These are phyloP conservation scores for Cyberlindnera galapagoensis DNA, from an alignment of 805 yeast genomes.

Conservation along the genomic window DNA sequence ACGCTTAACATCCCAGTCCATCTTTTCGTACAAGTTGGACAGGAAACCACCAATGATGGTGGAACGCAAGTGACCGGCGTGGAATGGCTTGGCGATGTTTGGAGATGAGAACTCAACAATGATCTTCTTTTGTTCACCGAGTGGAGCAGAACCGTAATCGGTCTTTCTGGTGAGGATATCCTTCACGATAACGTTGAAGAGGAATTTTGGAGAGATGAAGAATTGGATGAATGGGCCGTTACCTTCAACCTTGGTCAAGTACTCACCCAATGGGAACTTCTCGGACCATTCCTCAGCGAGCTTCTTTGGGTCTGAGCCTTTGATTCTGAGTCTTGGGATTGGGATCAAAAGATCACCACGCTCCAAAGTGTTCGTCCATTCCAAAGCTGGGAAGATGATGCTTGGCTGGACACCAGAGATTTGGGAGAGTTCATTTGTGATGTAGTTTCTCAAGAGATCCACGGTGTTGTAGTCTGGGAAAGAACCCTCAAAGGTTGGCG, in stretches of 20 bases:
- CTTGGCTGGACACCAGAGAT: slow-evolving; percentile 66
- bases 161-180: slow-evolving; percentile 56
- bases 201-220: slow-evolving; percentile 61
- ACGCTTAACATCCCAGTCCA: slow-evolving; percentile 90
- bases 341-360: slow-evolving; percentile 93
- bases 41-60: slow-evolving; percentile 97
- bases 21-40: slow-evolving; percentile 79
- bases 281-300: slow-evolving; percentile 73
- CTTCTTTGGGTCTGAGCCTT: slow-evolving; percentile 72
- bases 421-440: slow-evolving; percentile 67
- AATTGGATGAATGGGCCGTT: slow-evolving; percentile 92
- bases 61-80: slow-evolving; percentile 97
- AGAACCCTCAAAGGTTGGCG: slow-evolving; percentile 48
- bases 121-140: slow-evolving; percentile 66
- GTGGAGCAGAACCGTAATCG: slow-evolving; percentile 65
- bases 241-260: slow-evolving; percentile 63
- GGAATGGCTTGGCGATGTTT: slow-evolving; percentile 98
- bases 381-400: slow-evolving; percentile 77
- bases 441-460: slow-evolving; percentile 86
- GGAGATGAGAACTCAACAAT: slow-evolving; percentile 94
- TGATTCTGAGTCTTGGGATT: slow-evolving; percentile 83
- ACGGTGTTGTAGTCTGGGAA: slow-evolving; percentile 74
- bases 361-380: slow-evolving; percentile 78
- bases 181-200: slow-evolving; percentile 63
- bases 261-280: slow-evolving; percentile 67